These are phyloP conservation scores for Coemansia sp. DNA, from an alignment of 192 early-diverging fungal genomes.

Conservation along the genomic window DNA sequence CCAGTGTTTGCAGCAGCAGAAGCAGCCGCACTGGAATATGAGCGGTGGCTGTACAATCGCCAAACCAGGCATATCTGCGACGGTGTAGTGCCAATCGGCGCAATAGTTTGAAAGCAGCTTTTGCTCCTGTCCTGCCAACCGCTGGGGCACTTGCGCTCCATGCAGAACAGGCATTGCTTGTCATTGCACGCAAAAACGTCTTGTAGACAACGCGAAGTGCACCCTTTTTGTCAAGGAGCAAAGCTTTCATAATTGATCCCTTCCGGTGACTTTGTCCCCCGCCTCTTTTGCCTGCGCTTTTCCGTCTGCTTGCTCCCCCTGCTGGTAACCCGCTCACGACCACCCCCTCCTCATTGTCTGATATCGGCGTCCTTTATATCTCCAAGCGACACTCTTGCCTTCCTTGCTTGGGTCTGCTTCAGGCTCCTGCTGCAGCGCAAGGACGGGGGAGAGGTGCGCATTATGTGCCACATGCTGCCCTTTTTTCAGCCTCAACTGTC, in stretches of 20 bases:
- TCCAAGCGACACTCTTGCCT: conserved; percentile 2
- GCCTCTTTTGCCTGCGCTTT: neutral
- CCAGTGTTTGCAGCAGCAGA: conserved; percentile 10
- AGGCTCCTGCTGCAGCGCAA: neutral
- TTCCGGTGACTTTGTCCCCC: conserved; percentile 9
- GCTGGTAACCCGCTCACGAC: conserved; percentile 3
- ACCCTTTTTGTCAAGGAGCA: conserved; percentile 4
- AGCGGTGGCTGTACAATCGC: conserved; percentile 7
- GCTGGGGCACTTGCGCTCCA: conserved; percentile 8
- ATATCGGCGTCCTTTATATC: neutral
- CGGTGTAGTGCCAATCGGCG: conserved; percentile 11
- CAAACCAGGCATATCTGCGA: neutral
- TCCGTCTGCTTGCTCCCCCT: conserved; percentile 4
- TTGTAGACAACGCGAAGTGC: neutral
- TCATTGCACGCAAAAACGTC: neutral
- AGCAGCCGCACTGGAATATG: neutral
- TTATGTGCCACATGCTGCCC: conserved; percentile 7
- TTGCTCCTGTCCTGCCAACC: neutral
- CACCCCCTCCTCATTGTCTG: conserved; percentile 1
- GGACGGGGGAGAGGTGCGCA: neutral
- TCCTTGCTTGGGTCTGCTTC: conserved; percentile 1
- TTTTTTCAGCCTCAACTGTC: conserved; percentile 10
- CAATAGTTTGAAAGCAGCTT: neutral
- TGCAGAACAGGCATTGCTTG: conserved; percentile 16
- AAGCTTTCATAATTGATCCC: conserved; percentile 12